phyloP scores from a whole-genome alignment of 2,329 filamentous ascomycete genomes.

The Fusarium falciforme region DNA sequence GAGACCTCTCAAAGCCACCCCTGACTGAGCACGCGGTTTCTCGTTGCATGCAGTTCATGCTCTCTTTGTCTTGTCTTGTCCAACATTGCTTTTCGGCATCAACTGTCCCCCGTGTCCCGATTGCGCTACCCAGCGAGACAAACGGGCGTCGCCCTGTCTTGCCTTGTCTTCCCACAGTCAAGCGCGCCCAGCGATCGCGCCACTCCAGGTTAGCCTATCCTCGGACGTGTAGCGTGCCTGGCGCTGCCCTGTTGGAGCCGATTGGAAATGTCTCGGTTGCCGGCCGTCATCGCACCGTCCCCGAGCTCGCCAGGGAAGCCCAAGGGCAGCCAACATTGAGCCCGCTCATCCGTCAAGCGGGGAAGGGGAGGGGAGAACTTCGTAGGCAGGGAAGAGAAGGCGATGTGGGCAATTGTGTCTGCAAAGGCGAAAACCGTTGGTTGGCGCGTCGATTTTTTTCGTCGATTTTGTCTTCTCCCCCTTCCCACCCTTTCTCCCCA shows the following conservation, averaged over 20 bases:
- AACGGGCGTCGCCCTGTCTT: background rate
- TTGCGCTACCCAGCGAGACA: conserved; percentile 22
- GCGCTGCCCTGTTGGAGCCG: background rate
- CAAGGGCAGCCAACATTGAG: conserved; percentile 18
- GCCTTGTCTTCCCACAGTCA: background rate
- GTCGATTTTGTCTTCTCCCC: too few relatives aligned
- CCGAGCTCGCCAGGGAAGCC: background rate
- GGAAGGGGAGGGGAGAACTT: conserved; percentile 16
- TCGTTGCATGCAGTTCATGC: background rate
- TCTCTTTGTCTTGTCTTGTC: conserved; percentile 20
- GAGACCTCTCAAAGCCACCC: conserved; percentile 27
- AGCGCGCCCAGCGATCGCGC: conserved; percentile 14
- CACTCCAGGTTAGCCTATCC: conserved; percentile 13
- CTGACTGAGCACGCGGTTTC: conserved; percentile 25
- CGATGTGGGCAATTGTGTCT: conserved; percentile 12
- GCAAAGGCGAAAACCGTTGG: conserved; percentile 1
- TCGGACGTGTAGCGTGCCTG: background rate
- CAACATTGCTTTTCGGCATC: conserved; percentile 31
- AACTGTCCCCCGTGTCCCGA: conserved; percentile 18
- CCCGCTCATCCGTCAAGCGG: conserved; percentile 28
- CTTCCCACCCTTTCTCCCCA: background rate
- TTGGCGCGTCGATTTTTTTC: background rate
- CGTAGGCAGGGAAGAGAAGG: conserved; percentile 8
- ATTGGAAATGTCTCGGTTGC: conserved; percentile 30
- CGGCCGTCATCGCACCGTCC: conserved; percentile 22